A percentile compares a stretch with the other conserved stretches of the same genome.
These are phyloP conservation scores for Pseudocercospora macadamiae DNA, from an alignment of 2,329 filamentous ascomycete species.

Conservation along the genomic window DNA sequence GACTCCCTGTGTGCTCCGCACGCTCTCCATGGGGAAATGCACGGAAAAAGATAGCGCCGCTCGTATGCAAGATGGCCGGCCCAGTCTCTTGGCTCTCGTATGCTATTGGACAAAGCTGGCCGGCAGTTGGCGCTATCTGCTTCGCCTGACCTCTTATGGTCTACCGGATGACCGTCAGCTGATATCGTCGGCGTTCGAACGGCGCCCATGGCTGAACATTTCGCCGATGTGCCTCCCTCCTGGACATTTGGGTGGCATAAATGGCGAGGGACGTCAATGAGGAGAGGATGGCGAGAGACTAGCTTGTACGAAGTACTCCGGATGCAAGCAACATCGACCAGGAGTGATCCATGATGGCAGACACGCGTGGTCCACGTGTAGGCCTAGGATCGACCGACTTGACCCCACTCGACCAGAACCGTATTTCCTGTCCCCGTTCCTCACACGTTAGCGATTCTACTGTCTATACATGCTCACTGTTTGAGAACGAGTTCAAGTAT, in stretches of 20 bases:
- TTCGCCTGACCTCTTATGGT: not conserved
- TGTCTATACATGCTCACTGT: no score
- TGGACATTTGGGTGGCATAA: not conserved
- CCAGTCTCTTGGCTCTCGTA: not conserved
- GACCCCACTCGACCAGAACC: no score
- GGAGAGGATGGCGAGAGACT: not conserved
- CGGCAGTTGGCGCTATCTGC: not conserved
- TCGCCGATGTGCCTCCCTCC: slow-evolving; percentile 1
- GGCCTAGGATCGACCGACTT: not conserved
- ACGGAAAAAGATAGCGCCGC: slow-evolving; percentile 10
- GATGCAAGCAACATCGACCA: no score
- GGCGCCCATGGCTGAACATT: slow-evolving; percentile 6
- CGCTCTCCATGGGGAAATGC: slow-evolving; percentile 1
- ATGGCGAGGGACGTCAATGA: not conserved
- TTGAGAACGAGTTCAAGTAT: no score
- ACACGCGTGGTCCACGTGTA: slow-evolving; percentile 1
- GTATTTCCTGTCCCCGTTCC: no score
- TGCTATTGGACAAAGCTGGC: not conserved
- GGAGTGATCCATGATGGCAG: no score
- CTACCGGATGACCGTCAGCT: slow-evolving; percentile 2
- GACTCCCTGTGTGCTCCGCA: not conserved
- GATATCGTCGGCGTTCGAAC: slow-evolving; percentile 3
- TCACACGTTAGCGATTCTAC: no score
- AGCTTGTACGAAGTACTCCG: not conserved
- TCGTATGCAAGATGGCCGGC: not conserved